These are phyloP conservation scores for Melanogaster broomeanus DNA, from an alignment of 768 basidiomycete species.

Conservation along the genomic window DNA sequence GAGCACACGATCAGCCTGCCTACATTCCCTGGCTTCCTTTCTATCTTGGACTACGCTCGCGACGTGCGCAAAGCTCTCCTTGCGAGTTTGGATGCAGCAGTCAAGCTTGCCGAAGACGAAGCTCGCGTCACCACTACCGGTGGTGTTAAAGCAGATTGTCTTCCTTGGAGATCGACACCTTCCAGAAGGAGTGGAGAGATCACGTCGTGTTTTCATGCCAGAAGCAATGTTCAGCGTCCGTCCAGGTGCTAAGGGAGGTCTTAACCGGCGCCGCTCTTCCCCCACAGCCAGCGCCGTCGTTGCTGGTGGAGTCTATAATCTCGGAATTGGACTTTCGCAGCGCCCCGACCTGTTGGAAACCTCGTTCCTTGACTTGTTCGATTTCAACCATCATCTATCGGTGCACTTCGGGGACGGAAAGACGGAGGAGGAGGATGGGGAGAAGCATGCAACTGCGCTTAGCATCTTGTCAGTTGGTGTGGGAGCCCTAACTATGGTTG, in stretches of 20 bases:
- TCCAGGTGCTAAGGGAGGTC: slow-evolving; percentile 42
- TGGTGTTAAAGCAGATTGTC: slow-evolving; percentile 67
- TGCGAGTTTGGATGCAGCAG: slow-evolving; percentile 77
- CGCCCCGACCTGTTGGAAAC: slow-evolving; percentile 80
- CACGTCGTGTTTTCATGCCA: slow-evolving; percentile 87
- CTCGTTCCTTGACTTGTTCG: slow-evolving; percentile 82
- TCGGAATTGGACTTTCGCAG: slow-evolving; percentile 80
- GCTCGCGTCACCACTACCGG: slow-evolving; percentile 65
- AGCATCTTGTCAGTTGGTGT: slow-evolving; percentile 75
- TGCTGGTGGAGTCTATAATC: slow-evolving; percentile 75
- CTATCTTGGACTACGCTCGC: slow-evolving; percentile 82
- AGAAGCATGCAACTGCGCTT: slow-evolving; percentile 58
- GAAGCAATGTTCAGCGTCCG: slow-evolving; percentile 91
- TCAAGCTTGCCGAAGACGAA: slow-evolving; percentile 80
- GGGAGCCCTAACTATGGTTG: slow-evolving; percentile 88
- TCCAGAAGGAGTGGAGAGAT: slow-evolving; percentile 78
- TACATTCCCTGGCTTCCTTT: slow-evolving; percentile 78
- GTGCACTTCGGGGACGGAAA: slow-evolving; percentile 62
- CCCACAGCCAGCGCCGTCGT: slow-evolving; percentile 54
- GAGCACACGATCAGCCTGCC: slow-evolving; percentile 60
- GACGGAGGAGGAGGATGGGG: slow-evolving; percentile 33
- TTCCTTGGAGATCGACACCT: slow-evolving; percentile 77
- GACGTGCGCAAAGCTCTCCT: slow-evolving; percentile 80
- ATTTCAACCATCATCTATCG: slow-evolving; percentile 79
- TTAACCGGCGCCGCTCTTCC: slow-evolving; percentile 36